phyloP scores from a whole-genome alignment of 2,329 filamentous ascomycete genomes.

The Colletotrichum lini region DNA sequence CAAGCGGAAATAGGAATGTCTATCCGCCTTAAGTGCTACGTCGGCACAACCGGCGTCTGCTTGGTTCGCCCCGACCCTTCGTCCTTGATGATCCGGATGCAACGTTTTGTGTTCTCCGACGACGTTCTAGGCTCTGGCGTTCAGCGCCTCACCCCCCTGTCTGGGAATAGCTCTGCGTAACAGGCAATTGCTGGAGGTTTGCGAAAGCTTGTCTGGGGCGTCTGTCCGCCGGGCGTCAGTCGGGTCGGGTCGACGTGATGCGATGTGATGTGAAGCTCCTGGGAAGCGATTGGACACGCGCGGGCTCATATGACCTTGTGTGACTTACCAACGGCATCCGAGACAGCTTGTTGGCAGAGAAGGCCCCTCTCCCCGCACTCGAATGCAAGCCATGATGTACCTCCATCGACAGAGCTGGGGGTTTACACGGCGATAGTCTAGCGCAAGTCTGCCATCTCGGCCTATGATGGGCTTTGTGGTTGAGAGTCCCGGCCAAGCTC shows the following conservation, averaged over 20 bases:
- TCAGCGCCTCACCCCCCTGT: not conserved
- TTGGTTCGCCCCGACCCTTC: slow-evolving; percentile 15
- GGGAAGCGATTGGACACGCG: slow-evolving; percentile 9
- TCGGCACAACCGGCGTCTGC: not conserved
- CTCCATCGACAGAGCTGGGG: not conserved
- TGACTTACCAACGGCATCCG: slow-evolving; percentile 10
- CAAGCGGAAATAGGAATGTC: slow-evolving; percentile 32
- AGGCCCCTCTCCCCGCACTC: slow-evolving; percentile 28
- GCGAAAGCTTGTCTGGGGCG: not conserved
- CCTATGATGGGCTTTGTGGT: not conserved
- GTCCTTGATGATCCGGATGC: slow-evolving; percentile 22
- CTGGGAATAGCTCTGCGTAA: not conserved
- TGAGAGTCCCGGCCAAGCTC: slow-evolving; percentile 1
- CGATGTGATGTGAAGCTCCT: too few species aligned
- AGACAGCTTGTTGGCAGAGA: slow-evolving; percentile 3
- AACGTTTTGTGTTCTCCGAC: slow-evolving; percentile 23
- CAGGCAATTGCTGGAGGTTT: too few species aligned
- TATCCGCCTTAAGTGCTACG: slow-evolving; percentile 31
- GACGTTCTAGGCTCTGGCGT: slow-evolving; percentile 24
- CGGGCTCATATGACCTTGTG: slow-evolving; percentile 19
- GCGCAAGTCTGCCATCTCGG: not conserved
- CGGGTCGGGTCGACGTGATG: not conserved
- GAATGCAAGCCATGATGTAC: slow-evolving; percentile 29
- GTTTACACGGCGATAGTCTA: not conserved
- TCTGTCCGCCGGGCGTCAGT: not conserved